Evolutionary conservation across 2,329 filamentous ascomycete species (phyloP).

Genomic region (Pyrenophora graminea): DNA sequence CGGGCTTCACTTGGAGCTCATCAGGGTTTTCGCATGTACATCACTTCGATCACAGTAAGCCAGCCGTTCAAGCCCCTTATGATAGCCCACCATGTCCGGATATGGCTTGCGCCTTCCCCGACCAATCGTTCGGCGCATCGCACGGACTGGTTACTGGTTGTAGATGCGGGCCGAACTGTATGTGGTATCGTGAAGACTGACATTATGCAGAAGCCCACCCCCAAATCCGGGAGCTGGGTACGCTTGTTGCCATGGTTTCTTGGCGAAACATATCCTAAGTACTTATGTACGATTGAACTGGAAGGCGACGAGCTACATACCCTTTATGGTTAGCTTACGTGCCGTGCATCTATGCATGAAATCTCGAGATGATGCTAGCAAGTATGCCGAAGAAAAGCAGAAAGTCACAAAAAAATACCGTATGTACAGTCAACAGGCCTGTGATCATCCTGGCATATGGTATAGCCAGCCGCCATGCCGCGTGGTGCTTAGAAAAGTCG

Average conservation of each 20-base stretch:
- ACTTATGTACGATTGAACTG: constrained; percentile 3
- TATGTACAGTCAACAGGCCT: neutral
- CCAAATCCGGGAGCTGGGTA: constrained; percentile 11
- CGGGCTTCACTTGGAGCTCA: neutral
- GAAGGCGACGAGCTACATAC: constrained; percentile 9
- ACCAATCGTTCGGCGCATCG: constrained; percentile 2
- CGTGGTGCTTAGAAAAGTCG: neutral
- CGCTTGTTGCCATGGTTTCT: constrained; percentile 5
- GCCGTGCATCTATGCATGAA: neutral
- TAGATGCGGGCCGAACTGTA: neutral
- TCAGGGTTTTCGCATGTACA: constrained; percentile 3
- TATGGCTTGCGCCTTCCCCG: constrained; percentile 6
- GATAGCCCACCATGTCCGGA: constrained; percentile 1
- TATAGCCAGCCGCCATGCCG: no score
- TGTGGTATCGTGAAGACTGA: constrained; percentile 6
- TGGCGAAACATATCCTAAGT: constrained; percentile 2
- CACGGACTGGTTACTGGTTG: constrained; percentile 1
- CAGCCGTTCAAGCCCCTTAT: neutral
- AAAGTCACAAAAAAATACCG: neutral
- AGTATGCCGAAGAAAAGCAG: no score
- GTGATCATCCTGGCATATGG: no score
- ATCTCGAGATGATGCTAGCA: no score
- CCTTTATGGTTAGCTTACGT: neutral
- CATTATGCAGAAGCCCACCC: constrained; percentile 4
- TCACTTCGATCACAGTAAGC: neutral